A percentile compares a stretch with the other conserved stretches of the same genome.
phyloP scores from a whole-genome alignment of 768 basidiomycete species.

The Plicaturopsis crispa region DNA sequence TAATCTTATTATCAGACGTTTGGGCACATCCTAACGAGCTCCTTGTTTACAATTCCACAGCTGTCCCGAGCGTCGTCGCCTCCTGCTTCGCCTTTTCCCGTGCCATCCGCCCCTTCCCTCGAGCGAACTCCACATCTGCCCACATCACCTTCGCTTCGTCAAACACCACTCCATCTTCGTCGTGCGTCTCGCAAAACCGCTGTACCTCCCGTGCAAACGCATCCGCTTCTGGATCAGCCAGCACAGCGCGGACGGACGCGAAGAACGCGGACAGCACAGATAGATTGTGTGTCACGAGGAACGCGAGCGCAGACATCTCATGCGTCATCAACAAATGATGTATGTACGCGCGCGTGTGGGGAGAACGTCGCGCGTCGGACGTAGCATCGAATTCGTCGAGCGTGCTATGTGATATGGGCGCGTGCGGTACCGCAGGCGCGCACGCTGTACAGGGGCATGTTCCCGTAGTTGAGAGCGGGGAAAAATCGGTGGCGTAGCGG shows the following conservation, averaged over 20 bases:
- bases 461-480: slow-evolving; percentile 24
- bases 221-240: slow-evolving; percentile 7
- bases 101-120: slow-evolving; percentile 70
- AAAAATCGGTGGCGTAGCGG: slow-evolving; percentile 55
- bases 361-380: slow-evolving; percentile 15
- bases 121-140: slow-evolving; percentile 57
- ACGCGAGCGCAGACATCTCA: slow-evolving; percentile 80
- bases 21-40: too few relatives aligned
- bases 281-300: slow-evolving; percentile 73
- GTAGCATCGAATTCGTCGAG: slow-evolving; percentile 22
- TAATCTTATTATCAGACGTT: not conserved
- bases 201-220: slow-evolving; percentile 31
- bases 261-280: slow-evolving; percentile 62
- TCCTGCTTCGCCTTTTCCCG: slow-evolving; percentile 47
- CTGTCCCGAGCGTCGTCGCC: slow-evolving; percentile 1
- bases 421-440: slow-evolving; percentile 31
- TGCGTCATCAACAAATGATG: slow-evolving; percentile 86
- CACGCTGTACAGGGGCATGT: slow-evolving; percentile 53
- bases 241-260: slow-evolving; percentile 38
- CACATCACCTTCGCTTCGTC: slow-evolving; percentile 47
- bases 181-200: slow-evolving; percentile 44
- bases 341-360: slow-evolving; percentile 55
- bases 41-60: not conserved
- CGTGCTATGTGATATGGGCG: slow-evolving; percentile 35
- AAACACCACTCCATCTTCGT: slow-evolving; percentile 37